Percentiles rank a stretch among this genome's conserved stretches.
Evolutionary conservation across 305 asterid genomes (phyloP).

Genomic region (Fraxinus velutina): DNA sequence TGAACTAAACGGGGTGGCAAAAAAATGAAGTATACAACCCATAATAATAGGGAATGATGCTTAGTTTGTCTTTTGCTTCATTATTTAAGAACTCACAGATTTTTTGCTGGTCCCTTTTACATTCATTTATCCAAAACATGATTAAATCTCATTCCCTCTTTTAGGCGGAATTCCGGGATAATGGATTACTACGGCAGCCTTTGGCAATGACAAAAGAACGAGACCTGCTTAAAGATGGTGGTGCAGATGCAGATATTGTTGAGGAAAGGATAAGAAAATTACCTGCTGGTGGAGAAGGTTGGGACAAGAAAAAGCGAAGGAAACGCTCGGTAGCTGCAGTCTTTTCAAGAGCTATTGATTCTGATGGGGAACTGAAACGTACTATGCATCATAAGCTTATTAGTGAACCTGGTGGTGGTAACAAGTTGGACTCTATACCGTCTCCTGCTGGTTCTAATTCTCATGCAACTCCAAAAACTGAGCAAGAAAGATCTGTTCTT

Average conservation of each 20-base stretch:
- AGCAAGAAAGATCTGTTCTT: slow-evolving; percentile 58
- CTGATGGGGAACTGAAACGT: slow-evolving; percentile 68
- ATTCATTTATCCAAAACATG: slow-evolving; percentile 4
- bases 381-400: slow-evolving; percentile 60
- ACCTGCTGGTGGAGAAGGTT: slow-evolving; percentile 91
- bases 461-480: slow-evolving; percentile 58
- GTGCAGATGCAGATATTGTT: slow-evolving; percentile 54
- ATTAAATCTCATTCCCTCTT: slow-evolving; percentile 10
- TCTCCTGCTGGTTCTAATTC: slow-evolving; percentile 60
- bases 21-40: neutral
- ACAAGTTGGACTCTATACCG: slow-evolving; percentile 57
- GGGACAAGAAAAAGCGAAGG: slow-evolving; percentile 94
- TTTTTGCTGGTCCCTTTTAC: neutral
- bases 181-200: slow-evolving; percentile 60
- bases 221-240: slow-evolving; percentile 57
- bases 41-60: neutral
- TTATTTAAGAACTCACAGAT: neutral
- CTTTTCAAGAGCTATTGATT: slow-evolving; percentile 63
- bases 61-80: neutral
- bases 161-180: slow-evolving; percentile 78
- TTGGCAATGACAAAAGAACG: slow-evolving; percentile 58
- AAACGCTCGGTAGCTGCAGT: slow-evolving; percentile 93
- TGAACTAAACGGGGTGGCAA: neutral
- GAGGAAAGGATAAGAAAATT: slow-evolving; percentile 82
- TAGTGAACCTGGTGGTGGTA: slow-evolving; percentile 57